Conservation (phyloP, 768 basidiomycete genomes). For the Cubamyces sp. region DNA sequence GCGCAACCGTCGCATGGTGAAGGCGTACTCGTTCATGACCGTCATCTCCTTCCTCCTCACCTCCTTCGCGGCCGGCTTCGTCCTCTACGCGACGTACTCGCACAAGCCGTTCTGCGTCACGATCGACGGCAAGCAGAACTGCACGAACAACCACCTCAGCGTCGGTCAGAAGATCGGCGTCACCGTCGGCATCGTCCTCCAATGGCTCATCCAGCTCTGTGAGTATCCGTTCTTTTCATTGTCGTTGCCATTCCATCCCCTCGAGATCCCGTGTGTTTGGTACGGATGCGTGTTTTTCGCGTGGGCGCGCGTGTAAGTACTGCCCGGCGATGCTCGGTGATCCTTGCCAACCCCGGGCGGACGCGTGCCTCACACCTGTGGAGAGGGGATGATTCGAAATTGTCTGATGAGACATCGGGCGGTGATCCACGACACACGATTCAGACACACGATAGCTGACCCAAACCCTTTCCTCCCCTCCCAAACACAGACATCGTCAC, state of each 20-base stretch:
- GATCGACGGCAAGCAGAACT: slow-evolving; percentile 18
- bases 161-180: slow-evolving; percentile 29
- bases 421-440: slow-evolving; percentile 1
- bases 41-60: slow-evolving; percentile 31
- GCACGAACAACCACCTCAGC: slow-evolving; percentile 23
- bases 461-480: background rate
- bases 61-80: slow-evolving; percentile 24
- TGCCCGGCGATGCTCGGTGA: background rate
- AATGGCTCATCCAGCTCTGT: slow-evolving; percentile 33
- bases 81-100: slow-evolving; percentile 30
- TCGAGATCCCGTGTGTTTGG: no score
- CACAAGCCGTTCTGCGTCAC: slow-evolving; percentile 27
- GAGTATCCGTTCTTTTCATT: slow-evolving; percentile 15
- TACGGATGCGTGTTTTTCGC: background rate
- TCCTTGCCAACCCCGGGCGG: background rate
- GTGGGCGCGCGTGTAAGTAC: background rate
- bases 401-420: slow-evolving; percentile 8
- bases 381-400: background rate
- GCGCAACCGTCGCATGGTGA: slow-evolving; percentile 35
- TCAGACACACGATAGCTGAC: slow-evolving; percentile 1
- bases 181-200: slow-evolving; percentile 25
- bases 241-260: background rate
- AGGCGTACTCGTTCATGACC: slow-evolving; percentile 31
- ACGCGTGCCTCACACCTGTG: background rate
- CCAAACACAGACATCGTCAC: slow-evolving; percentile 32